Evolutionary conservation across 495 filamentous ascomycete genomes (phyloP), one percentile per base, ranked within the genome.

Genomic region (Thermochaetoides thermophila): DNA sequence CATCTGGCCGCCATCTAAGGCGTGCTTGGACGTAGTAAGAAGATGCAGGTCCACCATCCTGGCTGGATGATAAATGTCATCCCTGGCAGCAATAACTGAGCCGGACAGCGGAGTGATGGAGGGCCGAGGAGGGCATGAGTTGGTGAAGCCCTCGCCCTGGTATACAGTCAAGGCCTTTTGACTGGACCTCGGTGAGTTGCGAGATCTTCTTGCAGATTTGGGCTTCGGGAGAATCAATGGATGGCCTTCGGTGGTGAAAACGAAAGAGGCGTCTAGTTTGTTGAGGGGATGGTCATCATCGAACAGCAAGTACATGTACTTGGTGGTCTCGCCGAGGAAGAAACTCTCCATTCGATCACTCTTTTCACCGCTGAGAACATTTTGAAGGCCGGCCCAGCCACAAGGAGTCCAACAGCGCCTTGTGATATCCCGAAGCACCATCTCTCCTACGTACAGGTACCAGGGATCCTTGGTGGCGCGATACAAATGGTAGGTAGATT

Each of bases 321-420:
- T 94, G 34, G 81, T 75, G 0, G 89, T 97, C 56, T 97, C 89
- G 3, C 91, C 85, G 1, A 96, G 65, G 53, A 94, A 96, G 63
- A 97, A 97, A 55, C 89, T 96, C 60, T 97, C 89, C 89, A 97
- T 97, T 12, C 89, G 78, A 49, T 97, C 89, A 46, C 70, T 86
- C 49, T 79, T 75, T 53, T 95, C 81, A 0, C 87, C 91, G 26
- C 69, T 84, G 19, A 78, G 63, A 7, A 97, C 89, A 56, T 96
- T 82, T 44, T 92, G 80, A n/a, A 97, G 64, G 0, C 87, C 87
- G 4, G 89, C 81, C 85, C 84, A 96, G 31, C 89, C 89, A 48
- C 89, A 97, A 32, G 73, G 72, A 2, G 84, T 85, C 82, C 84
- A 92, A 53, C 89, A 97, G 26, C 91, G 71, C 27, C 82, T 63